Evolutionary conservation across 495 filamentous ascomycete genomes (phyloP).

Genomic region (Lasiosphaeria hispida): DNA sequence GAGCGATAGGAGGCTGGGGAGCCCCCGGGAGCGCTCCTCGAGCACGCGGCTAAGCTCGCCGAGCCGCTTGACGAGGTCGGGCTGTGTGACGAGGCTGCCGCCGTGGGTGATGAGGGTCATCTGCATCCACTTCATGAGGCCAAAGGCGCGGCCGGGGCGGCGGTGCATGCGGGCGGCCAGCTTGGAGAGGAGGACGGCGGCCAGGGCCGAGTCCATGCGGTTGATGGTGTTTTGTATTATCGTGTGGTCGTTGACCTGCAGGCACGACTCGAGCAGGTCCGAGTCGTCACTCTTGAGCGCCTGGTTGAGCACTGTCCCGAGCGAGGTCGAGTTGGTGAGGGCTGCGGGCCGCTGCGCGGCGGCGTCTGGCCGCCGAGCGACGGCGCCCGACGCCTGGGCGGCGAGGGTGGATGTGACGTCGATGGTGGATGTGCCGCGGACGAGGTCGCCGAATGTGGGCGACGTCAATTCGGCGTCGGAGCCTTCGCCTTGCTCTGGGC

Average conservation of each 20-base stretch:
- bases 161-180: constrained; percentile 85
- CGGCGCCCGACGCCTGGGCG: constrained; percentile 33
- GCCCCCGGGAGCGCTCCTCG: constrained; percentile 75
- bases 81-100: constrained; percentile 80
- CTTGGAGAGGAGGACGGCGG: constrained; percentile 71
- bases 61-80: constrained; percentile 72
- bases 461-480: constrained; percentile 49
- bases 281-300: constrained; percentile 88
- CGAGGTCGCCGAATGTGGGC: constrained; percentile 84
- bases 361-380: constrained; percentile 33
- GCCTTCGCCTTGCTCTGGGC: constrained; percentile 42
- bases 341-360: constrained; percentile 40
- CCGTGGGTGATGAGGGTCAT: constrained; percentile 95
- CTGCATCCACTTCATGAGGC: constrained; percentile 93
- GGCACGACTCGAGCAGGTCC: constrained; percentile 84
- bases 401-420: constrained; percentile 68
- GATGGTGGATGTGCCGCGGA: constrained; percentile 71
- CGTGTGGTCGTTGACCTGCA: constrained; percentile 68
- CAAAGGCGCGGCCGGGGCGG: constrained; percentile 82
- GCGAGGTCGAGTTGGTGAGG: constrained; percentile 71
- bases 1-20: constrained; percentile 79
- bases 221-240: constrained; percentile 86
- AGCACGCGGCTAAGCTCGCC: constrained; percentile 76
- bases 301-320: constrained; percentile 87
- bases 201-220: constrained; percentile 79